Conservation (phyloP, 78 protist genomes). For the Emiliania huxleyi region DNA sequence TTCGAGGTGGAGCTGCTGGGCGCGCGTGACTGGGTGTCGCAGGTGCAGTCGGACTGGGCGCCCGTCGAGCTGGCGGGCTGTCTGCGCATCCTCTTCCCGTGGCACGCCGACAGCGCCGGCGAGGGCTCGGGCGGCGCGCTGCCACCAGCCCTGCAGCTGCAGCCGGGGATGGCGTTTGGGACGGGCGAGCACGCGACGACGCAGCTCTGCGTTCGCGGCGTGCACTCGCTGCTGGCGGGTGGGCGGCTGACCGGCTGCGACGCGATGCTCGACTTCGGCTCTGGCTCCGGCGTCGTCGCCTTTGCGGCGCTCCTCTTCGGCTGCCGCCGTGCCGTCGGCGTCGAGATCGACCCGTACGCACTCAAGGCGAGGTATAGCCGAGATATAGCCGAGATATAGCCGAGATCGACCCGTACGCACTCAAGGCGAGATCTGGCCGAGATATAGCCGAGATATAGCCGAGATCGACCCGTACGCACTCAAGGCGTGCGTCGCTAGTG, state of each 20-base stretch:
- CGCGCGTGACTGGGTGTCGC: neutral
- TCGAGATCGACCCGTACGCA: neutral
- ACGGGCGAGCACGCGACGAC: conserved; percentile 27
- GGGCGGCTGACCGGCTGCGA: too few relatives aligned
- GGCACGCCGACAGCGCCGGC: too few relatives aligned
- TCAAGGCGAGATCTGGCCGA: too few relatives aligned
- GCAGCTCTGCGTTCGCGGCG: neutral
- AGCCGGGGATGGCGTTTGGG: conserved; percentile 19
- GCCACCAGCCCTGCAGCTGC: neutral
- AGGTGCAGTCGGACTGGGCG: neutral
- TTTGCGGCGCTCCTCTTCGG: neutral
- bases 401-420: too few relatives aligned
- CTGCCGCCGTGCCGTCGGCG: neutral
- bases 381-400: too few relatives aligned
- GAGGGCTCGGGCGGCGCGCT: neutral
- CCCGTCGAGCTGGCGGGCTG: neutral
- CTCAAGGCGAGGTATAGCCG: too few relatives aligned
- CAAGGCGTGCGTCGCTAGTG: too few relatives aligned
- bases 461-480: too few relatives aligned
- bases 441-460: too few relatives aligned
- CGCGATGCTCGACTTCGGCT: conserved; percentile 13
- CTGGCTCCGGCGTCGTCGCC: conserved; percentile 1
- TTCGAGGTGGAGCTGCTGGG: neutral
- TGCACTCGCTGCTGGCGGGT: neutral
- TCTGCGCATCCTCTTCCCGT: neutral